Evolutionary conservation across 1,139 yeast genomes (phyloP), one percentile per base, ranked within the genome.

Genomic region (Lodderomyces theae): DNA sequence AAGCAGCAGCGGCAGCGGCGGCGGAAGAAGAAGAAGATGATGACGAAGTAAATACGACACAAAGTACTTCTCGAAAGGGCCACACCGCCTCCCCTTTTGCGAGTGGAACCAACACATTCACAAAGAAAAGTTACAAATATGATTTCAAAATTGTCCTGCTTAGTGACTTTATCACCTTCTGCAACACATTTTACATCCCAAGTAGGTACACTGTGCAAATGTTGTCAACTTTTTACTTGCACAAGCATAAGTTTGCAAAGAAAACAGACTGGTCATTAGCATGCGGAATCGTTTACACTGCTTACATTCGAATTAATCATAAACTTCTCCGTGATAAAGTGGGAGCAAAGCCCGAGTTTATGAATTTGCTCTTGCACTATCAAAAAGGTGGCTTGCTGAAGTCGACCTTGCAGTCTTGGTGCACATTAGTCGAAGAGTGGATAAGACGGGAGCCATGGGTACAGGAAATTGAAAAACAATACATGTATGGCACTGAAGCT

Each of bases 211-310:
- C 87, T 0, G 65, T 68, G 23, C 60, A 65, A 32, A 66, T 84
- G 44, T 49, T 82, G 10, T 72, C 70, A 29, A 73, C 81, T 0
- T 82, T 74, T 48, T 61, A 69, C 29, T 60, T 66, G 2, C 79
- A 79, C 48, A 69, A 74, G 33, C 71, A 73, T 37, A 77, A 78
- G 49, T 73, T 82, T 39, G 51, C 54, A 13, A 71, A 68, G 47
- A 74, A 75, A 37, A 79, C 75, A 42, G 83, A 82, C 34, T 83
- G 89, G 87, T 77, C 80, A 12, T 57, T 83, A 22, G 77, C 83
- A 1, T 80, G 86, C 56, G 90, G 89, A 0, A 57, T 83, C 47
- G 68, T 82, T 1, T 69, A 82, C 33, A 74, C 82, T 5, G 80
- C 82, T 11, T 80, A 79, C 40, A 63, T 69, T 11, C 64, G 82